A percentile compares a stretch with the other conserved stretches of the same genome.
phyloP scores from a whole-genome alignment of 495 filamentous ascomycete genomes.

The Elaphomyces granulatus region DNA sequence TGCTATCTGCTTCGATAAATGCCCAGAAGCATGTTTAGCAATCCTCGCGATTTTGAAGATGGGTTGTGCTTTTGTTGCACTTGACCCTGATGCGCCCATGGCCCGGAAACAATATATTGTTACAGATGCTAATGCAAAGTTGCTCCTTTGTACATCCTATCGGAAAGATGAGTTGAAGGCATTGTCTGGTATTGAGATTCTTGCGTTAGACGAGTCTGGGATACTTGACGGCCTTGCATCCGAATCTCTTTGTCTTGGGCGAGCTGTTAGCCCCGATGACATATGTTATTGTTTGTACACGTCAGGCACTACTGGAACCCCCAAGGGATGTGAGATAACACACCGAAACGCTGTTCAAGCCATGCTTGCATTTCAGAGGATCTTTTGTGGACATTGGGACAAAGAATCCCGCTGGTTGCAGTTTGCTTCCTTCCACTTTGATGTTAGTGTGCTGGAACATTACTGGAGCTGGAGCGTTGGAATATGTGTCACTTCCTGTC shows the following conservation, averaged over 20 bases:
- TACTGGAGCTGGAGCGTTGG: slow-evolving; percentile 84
- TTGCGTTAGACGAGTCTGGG: slow-evolving; percentile 23
- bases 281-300: slow-evolving; percentile 65
- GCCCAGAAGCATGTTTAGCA: slow-evolving; percentile 59
- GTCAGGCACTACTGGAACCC: slow-evolving; percentile 64
- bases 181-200: slow-evolving; percentile 16
- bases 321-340: slow-evolving; percentile 64
- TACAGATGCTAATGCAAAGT: slow-evolving; percentile 40
- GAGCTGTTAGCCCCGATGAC: slow-evolving; percentile 27
- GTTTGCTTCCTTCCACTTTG: slow-evolving; percentile 81
- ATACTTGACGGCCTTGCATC: slow-evolving; percentile 14
- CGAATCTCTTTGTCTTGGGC: slow-evolving; percentile 11
- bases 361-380: slow-evolving; percentile 55
- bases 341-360: slow-evolving; percentile 66
- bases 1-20: slow-evolving; percentile 63
- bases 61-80: slow-evolving; percentile 17
- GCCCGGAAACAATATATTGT: slow-evolving; percentile 52
- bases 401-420: slow-evolving; percentile 61
- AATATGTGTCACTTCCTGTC: slow-evolving; percentile 62
- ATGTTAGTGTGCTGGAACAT: slow-evolving; percentile 76
- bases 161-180: slow-evolving; percentile 17
- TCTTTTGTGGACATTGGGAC: slow-evolving; percentile 45
- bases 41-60: slow-evolving; percentile 67
- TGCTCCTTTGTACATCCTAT: slow-evolving; percentile 34
- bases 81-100: slow-evolving; percentile 36